These are phyloP conservation scores for Clarireedia monteithiana DNA, from an alignment of 2,329 filamentous ascomycete species.

Conservation along the genomic window DNA sequence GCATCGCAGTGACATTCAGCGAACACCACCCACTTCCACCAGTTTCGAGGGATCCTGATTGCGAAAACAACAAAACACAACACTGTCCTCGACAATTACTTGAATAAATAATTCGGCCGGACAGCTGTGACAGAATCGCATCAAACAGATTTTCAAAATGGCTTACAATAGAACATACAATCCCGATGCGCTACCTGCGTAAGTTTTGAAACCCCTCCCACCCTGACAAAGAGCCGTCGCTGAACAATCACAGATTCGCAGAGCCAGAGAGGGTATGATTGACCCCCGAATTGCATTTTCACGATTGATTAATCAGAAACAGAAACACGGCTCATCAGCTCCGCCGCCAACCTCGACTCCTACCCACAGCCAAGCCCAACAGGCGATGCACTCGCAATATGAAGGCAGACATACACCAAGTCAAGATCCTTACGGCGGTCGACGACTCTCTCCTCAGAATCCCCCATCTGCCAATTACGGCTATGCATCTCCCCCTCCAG, in stretches of 20 bases:
- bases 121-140: background rate
- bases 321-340: conserved; percentile 6
- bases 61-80: background rate
- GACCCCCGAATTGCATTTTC: background rate
- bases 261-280: conserved; percentile 38
- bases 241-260: conserved; percentile 37
- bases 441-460: conserved; percentile 22
- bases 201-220: conserved; percentile 32
- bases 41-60: background rate
- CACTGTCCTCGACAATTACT: background rate
- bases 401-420: conserved; percentile 24
- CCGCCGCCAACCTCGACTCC: conserved; percentile 25
- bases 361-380: conserved; percentile 15
- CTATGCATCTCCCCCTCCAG: conserved; percentile 30
- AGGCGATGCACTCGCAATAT: conserved; percentile 20
- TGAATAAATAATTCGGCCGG: conserved; percentile 2
- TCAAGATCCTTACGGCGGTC: conserved; percentile 12
- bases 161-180: conserved; percentile 93
- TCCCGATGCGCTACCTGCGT: conserved; percentile 90
- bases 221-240: conserved; percentile 6
- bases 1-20: background rate
- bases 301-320: background rate
- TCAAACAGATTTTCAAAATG: conserved; percentile 46
- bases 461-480: conserved; percentile 20
- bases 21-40: background rate